Percentiles rank a stretch among this genome's conserved stretches.
Evolutionary conservation across 164 flowering plant species (phyloP).

Genomic region (Vitis labrusca): DNA sequence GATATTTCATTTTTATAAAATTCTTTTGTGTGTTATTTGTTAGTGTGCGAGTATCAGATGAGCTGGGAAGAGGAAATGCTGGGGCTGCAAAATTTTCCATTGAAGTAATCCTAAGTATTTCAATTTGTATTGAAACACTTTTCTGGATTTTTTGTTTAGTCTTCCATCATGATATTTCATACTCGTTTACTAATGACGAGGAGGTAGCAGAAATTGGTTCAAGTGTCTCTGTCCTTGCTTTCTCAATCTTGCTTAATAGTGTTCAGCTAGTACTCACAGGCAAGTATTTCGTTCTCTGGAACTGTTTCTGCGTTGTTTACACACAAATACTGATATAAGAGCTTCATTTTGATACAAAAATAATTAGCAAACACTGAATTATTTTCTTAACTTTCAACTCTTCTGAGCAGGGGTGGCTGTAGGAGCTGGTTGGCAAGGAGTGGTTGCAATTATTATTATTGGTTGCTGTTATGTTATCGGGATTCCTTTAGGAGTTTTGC

Average conservation of each 20-base stretch:
- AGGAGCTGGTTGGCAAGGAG: background rate
- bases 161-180: conserved; percentile 16
- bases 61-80: conserved; percentile 31
- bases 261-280: conserved; percentile 33
- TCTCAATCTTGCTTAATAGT: conserved; percentile 29
- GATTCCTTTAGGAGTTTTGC: background rate
- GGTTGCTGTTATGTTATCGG: background rate
- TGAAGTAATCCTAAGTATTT: conserved; percentile 7
- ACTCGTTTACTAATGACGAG: conserved; percentile 17
- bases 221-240: conserved; percentile 27
- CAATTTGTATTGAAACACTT: conserved; percentile 17
- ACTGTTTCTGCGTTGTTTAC: too few species aligned
- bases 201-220: conserved; percentile 21
- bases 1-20: background rate
- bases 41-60: conserved; percentile 36
- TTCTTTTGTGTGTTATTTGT: background rate
- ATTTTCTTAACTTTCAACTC: background rate
- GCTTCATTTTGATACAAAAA: too few species aligned
- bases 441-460: background rate
- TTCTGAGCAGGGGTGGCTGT: background rate
- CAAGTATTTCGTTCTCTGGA: background rate
- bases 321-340: too few species aligned
- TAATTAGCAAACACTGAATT: background rate
- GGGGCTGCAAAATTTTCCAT: conserved; percentile 27
- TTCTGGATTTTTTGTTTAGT: conserved; percentile 20